Base-by-base conservation (phyloP, 148 eudicot species). In the Rhododendron kiyosumense region DNA sequence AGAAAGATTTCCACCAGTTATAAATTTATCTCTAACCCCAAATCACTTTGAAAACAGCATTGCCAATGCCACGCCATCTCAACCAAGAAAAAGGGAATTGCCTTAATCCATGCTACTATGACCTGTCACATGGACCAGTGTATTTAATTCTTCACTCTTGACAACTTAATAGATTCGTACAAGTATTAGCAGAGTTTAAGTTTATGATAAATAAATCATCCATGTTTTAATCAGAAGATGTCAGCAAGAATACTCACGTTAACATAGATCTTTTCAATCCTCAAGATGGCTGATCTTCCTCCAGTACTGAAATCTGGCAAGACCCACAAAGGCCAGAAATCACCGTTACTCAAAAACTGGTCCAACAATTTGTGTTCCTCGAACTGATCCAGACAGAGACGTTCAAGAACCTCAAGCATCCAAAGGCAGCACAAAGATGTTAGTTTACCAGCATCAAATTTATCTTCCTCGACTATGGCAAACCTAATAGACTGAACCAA, bases 361-460 rank as follows among this genome's bases (percentile, higher is more conserved):
- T 97, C 95, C 63, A 97, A 85, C 86, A 95, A 86, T 80, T 90
- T 87, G 85, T 95, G 96, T 91, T 95, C 98, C 88, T 97, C 98
- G 65, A 86, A 83, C 81, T 88, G 90, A 90, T 89, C 88, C 85
- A 83, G 88, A 88, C 92, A 93, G 83, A 93, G 87, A 89, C 87
- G 83, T 52, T 89, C 90, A 84, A 91, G 85, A 88, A 94, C 88
- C 78, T 95, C 95, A 85, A 92, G 93, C 43, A 92, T 82, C 95
- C 95, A 95, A 74, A 85, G 87, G 91, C 93, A 92, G 91, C 94
- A 93, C 63, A 90, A 81, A 67, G 95, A 90, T 30, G 88, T 78
- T 74, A 93, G 73, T 79, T 86, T 80, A 26, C 90, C 91, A 87
- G 86, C 83, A 84, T 90, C 91, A 81, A 91, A 81, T 83, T 48